phyloP scores from a whole-genome alignment of 176 grass and related monocot genomes.

The Otatea glauca region DNA sequence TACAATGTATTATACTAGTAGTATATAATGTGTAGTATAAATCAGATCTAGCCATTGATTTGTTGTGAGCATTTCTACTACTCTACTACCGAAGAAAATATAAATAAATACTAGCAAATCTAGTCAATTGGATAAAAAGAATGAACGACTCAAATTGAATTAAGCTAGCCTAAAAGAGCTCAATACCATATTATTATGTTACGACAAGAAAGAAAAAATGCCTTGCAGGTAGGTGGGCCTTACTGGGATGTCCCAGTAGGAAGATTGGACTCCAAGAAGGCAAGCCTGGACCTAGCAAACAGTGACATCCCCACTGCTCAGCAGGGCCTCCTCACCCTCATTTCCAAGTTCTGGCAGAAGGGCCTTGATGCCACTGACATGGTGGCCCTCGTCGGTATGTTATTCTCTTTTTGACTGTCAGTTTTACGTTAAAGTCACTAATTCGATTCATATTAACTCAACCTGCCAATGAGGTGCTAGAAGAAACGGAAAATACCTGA shows the following conservation, averaged over 20 bases:
- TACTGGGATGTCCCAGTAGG: constrained; percentile 98
- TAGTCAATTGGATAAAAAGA: too few relatives aligned
- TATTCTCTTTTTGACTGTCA: neutral
- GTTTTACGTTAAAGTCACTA: neutral
- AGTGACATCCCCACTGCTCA: constrained; percentile 73
- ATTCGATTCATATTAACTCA: neutral
- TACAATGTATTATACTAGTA: too few relatives aligned
- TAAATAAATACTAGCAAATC: too few relatives aligned
- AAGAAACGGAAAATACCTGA: neutral
- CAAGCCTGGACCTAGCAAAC: constrained; percentile 84
- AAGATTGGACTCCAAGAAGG: constrained; percentile 83
- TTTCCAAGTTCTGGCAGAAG: constrained; percentile 93
- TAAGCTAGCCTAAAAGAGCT: too few relatives aligned
- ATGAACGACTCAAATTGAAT: too few relatives aligned
- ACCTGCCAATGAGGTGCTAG: neutral
- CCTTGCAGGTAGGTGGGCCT: constrained; percentile 76
- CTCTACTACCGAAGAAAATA: too few relatives aligned
- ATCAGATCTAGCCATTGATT: too few relatives aligned
- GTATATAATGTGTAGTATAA: too few relatives aligned
- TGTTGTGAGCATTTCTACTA: too few relatives aligned
- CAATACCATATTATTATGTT: neutral
- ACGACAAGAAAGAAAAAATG: neutral
- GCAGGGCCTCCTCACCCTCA: constrained; percentile 76
- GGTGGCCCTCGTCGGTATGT: constrained; percentile 93
- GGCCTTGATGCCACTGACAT: constrained; percentile 91